Evolutionary conservation across 805 yeast species (phyloP), one percentile per base, ranked within the genome.

Genomic region (Zygotorulaspora sp.): DNA sequence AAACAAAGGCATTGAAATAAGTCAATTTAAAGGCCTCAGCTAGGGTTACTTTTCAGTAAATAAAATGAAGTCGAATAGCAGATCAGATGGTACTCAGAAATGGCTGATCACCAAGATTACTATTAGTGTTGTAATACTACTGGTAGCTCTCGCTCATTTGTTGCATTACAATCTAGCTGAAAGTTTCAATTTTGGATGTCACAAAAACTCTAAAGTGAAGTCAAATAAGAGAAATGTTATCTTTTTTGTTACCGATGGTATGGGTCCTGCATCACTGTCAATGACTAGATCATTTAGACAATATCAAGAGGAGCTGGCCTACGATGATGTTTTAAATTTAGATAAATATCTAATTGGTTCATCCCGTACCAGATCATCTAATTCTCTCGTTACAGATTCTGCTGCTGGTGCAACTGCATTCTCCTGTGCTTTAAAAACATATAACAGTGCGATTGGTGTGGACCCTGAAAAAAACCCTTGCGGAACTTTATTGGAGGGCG

Each of bases 351-450:
- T 87, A 32, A 73, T 88, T 36, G 97, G 97, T 18, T 72, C 83
- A 16, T 83, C 94, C 6, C 73, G 97, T 49, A 89, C 97, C 0
- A 71, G 88, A 44, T 83, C 95, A 12, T 75, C 77, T 17, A 68
- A 71, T 46, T 83, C 95, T 1, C 67, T 84, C 51, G 76, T 89
- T 43, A 89, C 97, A 0, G 97, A 89, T 59, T 84, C 95, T 19
- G 97, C 97, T 8, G 97, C 97, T 2, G 97, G 96, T 11, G 97
- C 96, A 11, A 87, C 96, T 10, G 96, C 95, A 1, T 89, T 88
- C 54, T 71, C 95, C 0, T 86, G 96, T 61, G 90, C 79, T 5
- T 55, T 78, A 51, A 89, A 89, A 66, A 67, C 88, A 4, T 87
- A 85, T 63, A 89, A 89, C 58, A 92, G 94, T 11, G 96, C 95